Evolutionary conservation across 257 asterid species (phyloP).

Genomic region (Ilex aquifolium): DNA sequence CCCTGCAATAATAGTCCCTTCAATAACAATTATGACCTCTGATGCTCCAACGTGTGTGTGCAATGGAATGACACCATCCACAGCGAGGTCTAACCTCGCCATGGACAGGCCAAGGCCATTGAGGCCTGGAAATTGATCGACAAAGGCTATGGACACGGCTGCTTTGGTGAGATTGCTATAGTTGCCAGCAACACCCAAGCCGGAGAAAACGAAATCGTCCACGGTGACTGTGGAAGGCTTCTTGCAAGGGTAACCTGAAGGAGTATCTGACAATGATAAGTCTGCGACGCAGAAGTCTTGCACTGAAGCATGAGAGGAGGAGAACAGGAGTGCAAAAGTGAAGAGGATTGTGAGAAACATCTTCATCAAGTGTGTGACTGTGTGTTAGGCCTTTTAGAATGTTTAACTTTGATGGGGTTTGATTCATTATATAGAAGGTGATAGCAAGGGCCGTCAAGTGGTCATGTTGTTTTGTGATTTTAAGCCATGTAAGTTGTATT

Average conservation of each 20-base stretch:
- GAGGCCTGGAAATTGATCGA: slow-evolving; percentile 50
- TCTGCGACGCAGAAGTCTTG: too few relatives aligned
- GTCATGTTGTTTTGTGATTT: not conserved
- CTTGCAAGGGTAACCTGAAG: slow-evolving; percentile 87
- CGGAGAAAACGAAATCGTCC: slow-evolving; percentile 48
- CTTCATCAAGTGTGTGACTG: too few relatives aligned
- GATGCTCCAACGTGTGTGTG: slow-evolving; percentile 77
- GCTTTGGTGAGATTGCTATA: slow-evolving; percentile 66
- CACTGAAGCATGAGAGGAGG: slow-evolving; percentile 27
- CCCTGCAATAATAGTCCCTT: slow-evolving; percentile 65
- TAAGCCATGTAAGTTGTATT: not conserved
- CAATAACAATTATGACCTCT: slow-evolving; percentile 47
- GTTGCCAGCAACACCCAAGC: slow-evolving; percentile 10
- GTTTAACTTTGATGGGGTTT: too few relatives aligned
- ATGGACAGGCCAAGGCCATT: slow-evolving; percentile 74
- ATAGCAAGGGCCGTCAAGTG: too few relatives aligned
- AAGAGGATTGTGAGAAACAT: too few relatives aligned
- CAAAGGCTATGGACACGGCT: slow-evolving; percentile 56
- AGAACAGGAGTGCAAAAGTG: too few relatives aligned
- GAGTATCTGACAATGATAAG: slow-evolving; percentile 26
- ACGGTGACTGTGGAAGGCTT: slow-evolving; percentile 37
- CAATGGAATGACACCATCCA: slow-evolving; percentile 67
- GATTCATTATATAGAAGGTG: too few relatives aligned
- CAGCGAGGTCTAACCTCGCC: slow-evolving; percentile 59
- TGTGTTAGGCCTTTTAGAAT: too few relatives aligned